Evolutionary conservation across 768 basidiomycete genomes (phyloP), one percentile per base, ranked within the genome.

Genomic region (Calocybe gangraenosa): DNA sequence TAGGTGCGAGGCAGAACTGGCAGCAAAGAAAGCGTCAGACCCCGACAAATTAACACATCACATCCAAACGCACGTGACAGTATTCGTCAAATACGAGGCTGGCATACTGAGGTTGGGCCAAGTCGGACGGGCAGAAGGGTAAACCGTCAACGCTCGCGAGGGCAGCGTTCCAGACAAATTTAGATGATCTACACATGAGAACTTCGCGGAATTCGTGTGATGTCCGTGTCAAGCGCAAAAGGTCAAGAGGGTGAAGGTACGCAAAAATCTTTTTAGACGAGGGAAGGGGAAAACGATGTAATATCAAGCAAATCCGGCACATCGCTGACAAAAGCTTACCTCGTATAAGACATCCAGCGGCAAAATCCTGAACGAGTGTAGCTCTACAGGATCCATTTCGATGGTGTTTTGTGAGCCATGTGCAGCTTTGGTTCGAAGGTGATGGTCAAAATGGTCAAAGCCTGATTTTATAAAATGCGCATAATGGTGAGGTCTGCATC

Each of bases 201-300:
- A 65, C 58, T 1, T 31, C 42, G n/a, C 69, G 65, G 33, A 74
- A 59, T 7, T 52, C 20, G 44, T 62, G 67, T 8, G 69, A 64
- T 4, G 67, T 69, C 10, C 69, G 64, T 14, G 71, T 52, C 6
- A 75, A 60, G 19, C 54, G 58, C 8, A 75, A 55, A 18, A 74
- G 63, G 50, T 77, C 75, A n/a, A 57, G 28, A 2, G 75, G 74
- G 30, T 63, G 59, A 4, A 79, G 53, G 41, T 71, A 65, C 23
- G 57, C 57, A 44, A 75, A 70, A 42, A 78, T 69, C 74, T 78
- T n/a, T n/a, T n/a, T n/a, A 44, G n/a, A n/a, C n/a, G n/a, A n/a
- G n/a, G n/a, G n/a, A n/a, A n/a, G n/a, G n/a, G n/a, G n/a, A n/a
- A n/a, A n/a, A n/a, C n/a, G n/a, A n/a, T n/a, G n/a, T n/a, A n/a